A percentile compares a stretch with the other conserved stretches of the same genome.
Evolutionary conservation across 2,329 filamentous ascomycete genomes (phyloP).

Genomic region (Lasiodiplodia sp.): DNA sequence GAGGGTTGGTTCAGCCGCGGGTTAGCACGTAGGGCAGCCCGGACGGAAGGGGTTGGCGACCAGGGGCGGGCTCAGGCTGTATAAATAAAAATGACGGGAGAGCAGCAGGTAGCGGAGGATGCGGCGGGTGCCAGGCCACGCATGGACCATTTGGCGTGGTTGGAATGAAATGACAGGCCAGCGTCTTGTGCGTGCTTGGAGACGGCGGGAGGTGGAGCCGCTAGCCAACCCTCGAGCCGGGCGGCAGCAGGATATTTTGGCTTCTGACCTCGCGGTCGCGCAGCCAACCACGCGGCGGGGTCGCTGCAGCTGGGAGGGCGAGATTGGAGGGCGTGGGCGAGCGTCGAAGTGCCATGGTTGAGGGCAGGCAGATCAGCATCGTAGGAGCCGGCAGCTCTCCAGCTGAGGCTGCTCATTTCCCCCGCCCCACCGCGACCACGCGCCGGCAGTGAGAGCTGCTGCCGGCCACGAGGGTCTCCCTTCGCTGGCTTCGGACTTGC

Average conservation of each 20-base stretch:
- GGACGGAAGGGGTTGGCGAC: background rate
- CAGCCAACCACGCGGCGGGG: background rate
- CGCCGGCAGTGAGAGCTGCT: background rate
- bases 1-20: constrained; percentile 1
- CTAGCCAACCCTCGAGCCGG: background rate
- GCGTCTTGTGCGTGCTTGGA: constrained; percentile 19
- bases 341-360: constrained; percentile 4
- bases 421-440: constrained; percentile 14
- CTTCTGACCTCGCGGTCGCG: background rate
- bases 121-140: constrained; percentile 6
- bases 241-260: constrained; percentile 4
- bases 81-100: constrained; percentile 21
- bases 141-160: constrained; percentile 2
- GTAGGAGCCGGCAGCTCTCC: background rate
- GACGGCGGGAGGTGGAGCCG: constrained; percentile 20
- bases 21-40: background rate
- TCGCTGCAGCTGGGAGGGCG: background rate
- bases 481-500: background rate
- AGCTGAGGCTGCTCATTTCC: constrained; percentile 26
- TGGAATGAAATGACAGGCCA: constrained; percentile 23
- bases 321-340: background rate
- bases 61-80: constrained; percentile 6
- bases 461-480: background rate
- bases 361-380: constrained; percentile 13
- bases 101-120: constrained; percentile 8